Conservation (phyloP, 2,329 filamentous ascomycete genomes). For the Cladophialophora psammophila region DNA sequence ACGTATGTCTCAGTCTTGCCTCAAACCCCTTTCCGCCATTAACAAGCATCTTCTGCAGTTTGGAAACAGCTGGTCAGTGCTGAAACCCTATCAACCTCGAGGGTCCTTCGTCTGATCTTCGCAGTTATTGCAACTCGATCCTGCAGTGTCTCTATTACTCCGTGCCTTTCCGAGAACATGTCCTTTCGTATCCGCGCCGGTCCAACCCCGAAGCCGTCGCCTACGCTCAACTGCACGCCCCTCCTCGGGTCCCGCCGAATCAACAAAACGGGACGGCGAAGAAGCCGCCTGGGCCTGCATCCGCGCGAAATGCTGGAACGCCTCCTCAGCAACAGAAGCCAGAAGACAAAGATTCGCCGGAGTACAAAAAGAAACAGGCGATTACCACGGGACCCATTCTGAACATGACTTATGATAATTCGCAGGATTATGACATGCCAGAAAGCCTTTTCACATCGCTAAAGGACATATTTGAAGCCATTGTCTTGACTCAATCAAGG, state of each 20-base stretch:
- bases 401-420: slow-evolving; percentile 82
- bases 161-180: slow-evolving; percentile 88
- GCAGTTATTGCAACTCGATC: slow-evolving; percentile 97
- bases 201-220: slow-evolving; percentile 75
- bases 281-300: slow-evolving; percentile 42
- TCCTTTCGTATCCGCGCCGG: slow-evolving; percentile 85
- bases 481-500: slow-evolving; percentile 80
- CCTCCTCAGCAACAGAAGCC: slow-evolving; percentile 66
- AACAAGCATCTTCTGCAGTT: slow-evolving; percentile 65
- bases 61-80: slow-evolving; percentile 89
- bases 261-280: slow-evolving; percentile 60
- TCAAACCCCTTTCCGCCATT: slow-evolving; percentile 8
- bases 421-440: slow-evolving; percentile 84
- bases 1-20: slow-evolving; percentile 67
- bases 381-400: slow-evolving; percentile 86
- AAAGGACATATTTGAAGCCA: slow-evolving; percentile 93
- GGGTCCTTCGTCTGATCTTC: slow-evolving; percentile 42
- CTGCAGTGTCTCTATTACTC: slow-evolving; percentile 97
- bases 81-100: slow-evolving; percentile 26
- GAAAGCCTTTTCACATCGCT: slow-evolving; percentile 93
- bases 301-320: slow-evolving; percentile 46
- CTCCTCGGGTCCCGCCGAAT: slow-evolving; percentile 58
- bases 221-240: slow-evolving; percentile 67
- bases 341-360: slow-evolving; percentile 93
- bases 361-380: slow-evolving; percentile 97